Conservation (phyloP, 768 basidiomycete species). For the Termitomyces sp. region DNA sequence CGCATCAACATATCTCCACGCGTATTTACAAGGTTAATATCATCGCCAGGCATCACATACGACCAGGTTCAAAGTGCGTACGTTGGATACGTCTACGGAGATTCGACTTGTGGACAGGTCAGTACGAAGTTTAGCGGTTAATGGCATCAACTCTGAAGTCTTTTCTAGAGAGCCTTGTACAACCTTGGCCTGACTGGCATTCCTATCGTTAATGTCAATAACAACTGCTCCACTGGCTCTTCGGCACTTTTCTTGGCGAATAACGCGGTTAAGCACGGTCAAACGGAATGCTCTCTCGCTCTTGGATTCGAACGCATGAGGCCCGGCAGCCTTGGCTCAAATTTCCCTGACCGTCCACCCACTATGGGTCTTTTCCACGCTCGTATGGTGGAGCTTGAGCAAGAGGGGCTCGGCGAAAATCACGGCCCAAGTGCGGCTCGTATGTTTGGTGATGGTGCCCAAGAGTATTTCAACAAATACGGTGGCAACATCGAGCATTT, state of each 20-base stretch:
- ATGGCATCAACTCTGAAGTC: neutral
- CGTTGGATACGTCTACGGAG: slow-evolving; percentile 79
- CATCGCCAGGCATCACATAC: slow-evolving; percentile 69
- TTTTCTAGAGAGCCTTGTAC: slow-evolving; percentile 67
- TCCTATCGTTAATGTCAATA: slow-evolving; percentile 85
- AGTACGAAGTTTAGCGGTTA: slow-evolving; percentile 8
- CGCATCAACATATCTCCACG: slow-evolving; percentile 11
- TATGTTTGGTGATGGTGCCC: slow-evolving; percentile 71
- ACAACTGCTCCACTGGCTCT: slow-evolving; percentile 84
- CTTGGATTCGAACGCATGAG: slow-evolving; percentile 88
- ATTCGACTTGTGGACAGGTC: slow-evolving; percentile 77
- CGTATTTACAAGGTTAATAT: neutral
- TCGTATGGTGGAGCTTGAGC: slow-evolving; percentile 50
- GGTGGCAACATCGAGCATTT: slow-evolving; percentile 67
- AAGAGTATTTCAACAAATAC: slow-evolving; percentile 77
- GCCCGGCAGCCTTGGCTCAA: slow-evolving; percentile 67
- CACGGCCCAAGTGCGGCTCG: slow-evolving; percentile 69
- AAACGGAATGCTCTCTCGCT: slow-evolving; percentile 74
- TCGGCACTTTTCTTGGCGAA: slow-evolving; percentile 77
- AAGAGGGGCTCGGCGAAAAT: slow-evolving; percentile 50
- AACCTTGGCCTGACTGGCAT: slow-evolving; percentile 82
- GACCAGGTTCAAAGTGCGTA: slow-evolving; percentile 71
- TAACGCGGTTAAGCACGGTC: slow-evolving; percentile 65
- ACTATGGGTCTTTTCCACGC: slow-evolving; percentile 47
- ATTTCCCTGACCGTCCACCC: slow-evolving; percentile 54